These are phyloP conservation scores for Cercophora scortea DNA, from an alignment of 495 filamentous ascomycete species.

Conservation along the genomic window DNA sequence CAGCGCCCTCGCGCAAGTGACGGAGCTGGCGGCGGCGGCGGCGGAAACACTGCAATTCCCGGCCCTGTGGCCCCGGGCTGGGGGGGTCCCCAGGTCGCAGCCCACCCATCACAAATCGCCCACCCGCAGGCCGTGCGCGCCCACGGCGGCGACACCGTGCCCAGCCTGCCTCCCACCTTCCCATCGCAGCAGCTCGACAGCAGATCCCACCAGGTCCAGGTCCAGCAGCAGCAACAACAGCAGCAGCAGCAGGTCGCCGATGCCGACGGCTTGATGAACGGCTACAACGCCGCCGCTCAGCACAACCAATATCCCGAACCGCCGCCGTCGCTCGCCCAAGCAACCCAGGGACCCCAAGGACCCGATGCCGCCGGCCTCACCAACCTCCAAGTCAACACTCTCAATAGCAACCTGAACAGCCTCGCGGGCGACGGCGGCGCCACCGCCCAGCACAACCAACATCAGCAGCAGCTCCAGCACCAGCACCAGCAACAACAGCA, in stretches of 20 bases:
- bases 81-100: slow-evolving; percentile 9
- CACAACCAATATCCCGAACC: slow-evolving; percentile 24
- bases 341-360: slow-evolving; percentile 5
- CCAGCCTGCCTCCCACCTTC: slow-evolving; percentile 14
- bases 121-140: slow-evolving; percentile 24
- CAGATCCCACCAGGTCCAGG: background rate
- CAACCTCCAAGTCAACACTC: background rate
- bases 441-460: slow-evolving; percentile 10
- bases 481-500: slow-evolving; percentile 7
- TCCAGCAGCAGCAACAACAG: background rate
- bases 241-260: slow-evolving; percentile 23
- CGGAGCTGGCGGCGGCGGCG: slow-evolving; percentile 18
- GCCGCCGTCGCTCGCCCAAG: slow-evolving; percentile 13
- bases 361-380: slow-evolving; percentile 16
- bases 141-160: slow-evolving; percentile 22
- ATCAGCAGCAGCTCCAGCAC: slow-evolving; percentile 10
- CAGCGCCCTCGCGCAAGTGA: slow-evolving; percentile 18
- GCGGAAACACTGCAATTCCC: slow-evolving; percentile 18
- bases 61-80: slow-evolving; percentile 12
- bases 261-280: slow-evolving; percentile 22
- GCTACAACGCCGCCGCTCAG: slow-evolving; percentile 19
- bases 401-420: slow-evolving; percentile 7
- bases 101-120: background rate
- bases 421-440: slow-evolving; percentile 13
- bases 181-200: slow-evolving; percentile 24